Evolutionary conservation across 176 grass and related monocot species (phyloP), one percentile per base, ranked within the genome.

Genomic region (Musa itinerans): DNA sequence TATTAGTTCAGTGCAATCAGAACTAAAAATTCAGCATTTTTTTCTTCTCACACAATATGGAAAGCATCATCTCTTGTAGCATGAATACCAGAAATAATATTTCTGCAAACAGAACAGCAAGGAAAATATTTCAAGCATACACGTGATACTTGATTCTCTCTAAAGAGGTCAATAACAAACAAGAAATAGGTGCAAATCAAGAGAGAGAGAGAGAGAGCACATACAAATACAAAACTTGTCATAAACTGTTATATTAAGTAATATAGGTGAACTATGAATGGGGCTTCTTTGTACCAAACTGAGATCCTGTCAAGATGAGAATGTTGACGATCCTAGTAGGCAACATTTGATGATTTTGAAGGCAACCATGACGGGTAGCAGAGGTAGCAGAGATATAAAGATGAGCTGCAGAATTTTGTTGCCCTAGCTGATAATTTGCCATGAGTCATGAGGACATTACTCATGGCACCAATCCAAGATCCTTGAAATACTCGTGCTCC

Each of bases 401-500:
- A 48, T 21, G 16, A 43, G 68, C 20, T 20, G 68, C 15, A 70
- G 19, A 12, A 27, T 65, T 15, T 22, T 11, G 2, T 25, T 65
- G 22, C 0, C 22, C 63, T 11, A 65, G 22, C 63, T 24, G 22
- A 50, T 7, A 16, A 43, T 43, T 43, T 0, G 34, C 34, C 16
- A 10, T 1, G 7, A 3, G 16, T 11, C 34, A 51, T 8, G 68
- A 50, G 16, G 48, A 70, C 5, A 70, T 20, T 51, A 11, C 34
- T 70, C 68, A 70, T 21, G 68, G 68, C 48, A 70, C 68, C 34
- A 70, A 10, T 21, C 48, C 68, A 8, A 70, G 68, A 70, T 70
- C 68, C 16, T 70, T 70, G 48, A 70, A 70, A 50, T 70, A 70
- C 19, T 70, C 68, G 10, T 70, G 68, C 68, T 70, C 68, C 68